Conservation (phyloP, 768 basidiomycete genomes). For the Naganishia onofrii region DNA sequence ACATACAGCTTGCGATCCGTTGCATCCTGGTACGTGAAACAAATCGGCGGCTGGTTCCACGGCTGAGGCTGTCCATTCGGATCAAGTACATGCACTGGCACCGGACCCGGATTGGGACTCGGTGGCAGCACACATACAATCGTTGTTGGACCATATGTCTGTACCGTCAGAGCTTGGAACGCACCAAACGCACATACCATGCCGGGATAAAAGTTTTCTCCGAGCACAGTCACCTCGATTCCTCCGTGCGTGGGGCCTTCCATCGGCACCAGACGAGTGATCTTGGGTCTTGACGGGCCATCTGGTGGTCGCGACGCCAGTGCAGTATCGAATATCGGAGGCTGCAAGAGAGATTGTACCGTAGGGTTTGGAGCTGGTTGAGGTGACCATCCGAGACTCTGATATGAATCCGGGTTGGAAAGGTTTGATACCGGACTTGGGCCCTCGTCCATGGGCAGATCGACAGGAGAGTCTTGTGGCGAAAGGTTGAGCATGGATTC, state of each 20-base stretch:
- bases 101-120: conserved; percentile 72
- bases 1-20: conserved; percentile 81
- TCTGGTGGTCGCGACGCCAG: conserved; percentile 26
- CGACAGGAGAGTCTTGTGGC: conserved; percentile 21
- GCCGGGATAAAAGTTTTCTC: conserved; percentile 69
- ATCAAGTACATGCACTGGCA: conserved; percentile 72
- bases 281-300: conserved; percentile 36
- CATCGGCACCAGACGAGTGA: conserved; percentile 56
- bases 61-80: conserved; percentile 57
- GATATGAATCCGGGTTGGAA: conserved; percentile 1
- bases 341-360: conserved; percentile 32
- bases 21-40: conserved; percentile 89
- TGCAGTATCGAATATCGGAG: conserved; percentile 31
- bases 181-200: conserved; percentile 81
- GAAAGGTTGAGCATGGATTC: conserved; percentile 32
- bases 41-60: conserved; percentile 30
- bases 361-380: conserved; percentile 39
- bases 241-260: conserved; percentile 81
- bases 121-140: conserved; percentile 89
- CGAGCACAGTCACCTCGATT: conserved; percentile 89
- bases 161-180: conserved; percentile 73
- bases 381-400: conserved; percentile 34
- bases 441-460: conserved; percentile 18
- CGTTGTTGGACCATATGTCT: conserved; percentile 88
- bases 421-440: conserved; percentile 18